These are phyloP conservation scores for Aspergillus novofumigatus DNA, from an alignment of 2,329 filamentous ascomycete genomes.

Conservation along the genomic window DNA sequence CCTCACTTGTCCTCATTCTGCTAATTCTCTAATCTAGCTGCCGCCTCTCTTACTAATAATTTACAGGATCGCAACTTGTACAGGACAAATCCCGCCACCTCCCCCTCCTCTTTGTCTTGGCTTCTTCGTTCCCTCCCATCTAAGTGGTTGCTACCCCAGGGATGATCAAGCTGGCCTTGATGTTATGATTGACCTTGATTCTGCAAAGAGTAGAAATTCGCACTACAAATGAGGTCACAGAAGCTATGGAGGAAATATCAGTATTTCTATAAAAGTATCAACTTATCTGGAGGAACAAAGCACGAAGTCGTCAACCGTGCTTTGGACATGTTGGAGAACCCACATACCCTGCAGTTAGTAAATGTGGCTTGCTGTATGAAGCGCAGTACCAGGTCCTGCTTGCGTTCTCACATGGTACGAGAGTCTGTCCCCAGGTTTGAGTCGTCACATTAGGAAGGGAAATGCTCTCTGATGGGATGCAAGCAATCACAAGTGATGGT, in stretches of 20 bases:
- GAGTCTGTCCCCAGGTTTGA: background rate
- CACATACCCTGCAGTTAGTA: background rate
- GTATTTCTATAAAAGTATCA: background rate
- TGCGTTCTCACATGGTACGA: background rate
- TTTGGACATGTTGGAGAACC: background rate
- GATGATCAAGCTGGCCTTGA: background rate
- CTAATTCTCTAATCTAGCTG: too few relatives aligned
- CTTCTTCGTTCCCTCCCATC: background rate
- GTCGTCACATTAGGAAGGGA: background rate
- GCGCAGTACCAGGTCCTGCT: background rate
- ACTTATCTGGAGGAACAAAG: background rate
- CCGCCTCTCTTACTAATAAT: background rate
- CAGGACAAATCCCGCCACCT: background rate
- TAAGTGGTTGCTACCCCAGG: background rate
- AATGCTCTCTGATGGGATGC: background rate
- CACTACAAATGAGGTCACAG: background rate
- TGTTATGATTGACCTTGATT: background rate
- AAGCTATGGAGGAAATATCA: background rate
- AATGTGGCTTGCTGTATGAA: background rate
- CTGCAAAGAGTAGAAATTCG: background rate
- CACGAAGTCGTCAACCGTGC: background rate
- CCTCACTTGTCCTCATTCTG: too few relatives aligned
- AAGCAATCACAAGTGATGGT: background rate
- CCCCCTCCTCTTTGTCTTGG: background rate
- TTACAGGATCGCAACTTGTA: background rate